Percentiles rank a stretch among this genome's conserved stretches.
phyloP scores from a whole-genome alignment of 2,329 filamentous ascomycete species.

The Arachnomyces sp. region DNA sequence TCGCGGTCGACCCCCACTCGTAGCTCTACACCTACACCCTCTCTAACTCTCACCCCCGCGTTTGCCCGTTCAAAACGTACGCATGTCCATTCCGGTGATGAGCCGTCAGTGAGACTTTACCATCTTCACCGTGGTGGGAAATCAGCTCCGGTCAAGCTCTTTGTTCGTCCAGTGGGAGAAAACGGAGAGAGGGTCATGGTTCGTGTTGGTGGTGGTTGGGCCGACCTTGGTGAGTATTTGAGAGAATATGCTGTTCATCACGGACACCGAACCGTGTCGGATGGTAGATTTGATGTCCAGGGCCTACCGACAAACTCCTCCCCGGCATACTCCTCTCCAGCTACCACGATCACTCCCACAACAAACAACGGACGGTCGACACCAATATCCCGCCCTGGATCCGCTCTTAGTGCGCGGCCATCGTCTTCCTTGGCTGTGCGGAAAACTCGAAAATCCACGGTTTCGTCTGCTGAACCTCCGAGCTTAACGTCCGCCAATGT shows the following conservation, averaged over 20 bases:
- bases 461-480: conserved; percentile 23
- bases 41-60: conserved; percentile 62
- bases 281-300: conserved; percentile 50
- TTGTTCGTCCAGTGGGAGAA: conserved; percentile 86
- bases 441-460: conserved; percentile 31
- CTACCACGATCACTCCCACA: conserved; percentile 15
- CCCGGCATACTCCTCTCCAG: conserved; percentile 21
- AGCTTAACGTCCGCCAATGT: conserved; percentile 22
- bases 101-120: conserved; percentile 81
- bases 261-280: conserved; percentile 58
- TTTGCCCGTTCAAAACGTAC: conserved; percentile 26
- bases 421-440: conserved; percentile 32
- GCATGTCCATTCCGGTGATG: conserved; percentile 36
- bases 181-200: conserved; percentile 93
- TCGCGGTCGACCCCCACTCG: conserved; percentile 29
- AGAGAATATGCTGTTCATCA: conserved; percentile 91
- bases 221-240: conserved; percentile 88
- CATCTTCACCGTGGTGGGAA: conserved; percentile 79
- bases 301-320: conserved; percentile 34
- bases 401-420: conserved; percentile 29
- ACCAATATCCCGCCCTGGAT: conserved; percentile 29
- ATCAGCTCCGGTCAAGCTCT: conserved; percentile 85
- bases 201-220: conserved; percentile 95
- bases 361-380: conserved; percentile 15
- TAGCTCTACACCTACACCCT: conserved; percentile 55